phyloP scores from a whole-genome alignment of 73 alveolate species.

The Symbiodinium natans region DNA sequence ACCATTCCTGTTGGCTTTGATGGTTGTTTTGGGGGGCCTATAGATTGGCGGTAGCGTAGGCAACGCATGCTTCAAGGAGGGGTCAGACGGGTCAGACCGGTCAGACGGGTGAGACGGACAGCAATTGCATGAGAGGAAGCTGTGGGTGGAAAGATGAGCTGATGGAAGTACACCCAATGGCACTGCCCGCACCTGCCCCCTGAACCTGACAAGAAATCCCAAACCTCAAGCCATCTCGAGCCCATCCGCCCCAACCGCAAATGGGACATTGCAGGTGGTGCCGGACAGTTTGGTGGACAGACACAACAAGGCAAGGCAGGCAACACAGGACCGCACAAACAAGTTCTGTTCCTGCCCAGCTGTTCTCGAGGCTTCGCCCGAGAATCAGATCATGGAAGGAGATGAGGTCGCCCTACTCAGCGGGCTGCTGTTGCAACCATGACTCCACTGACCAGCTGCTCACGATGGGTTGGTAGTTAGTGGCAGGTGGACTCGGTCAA shows the following conservation, averaged over 20 bases:
- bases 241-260: neutral
- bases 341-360: neutral
- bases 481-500: conserved; percentile 34
- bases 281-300: conserved; percentile 40
- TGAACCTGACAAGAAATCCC: too few relatives aligned
- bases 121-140: too few relatives aligned
- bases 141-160: too few relatives aligned
- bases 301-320: conserved; percentile 14
- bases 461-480: neutral
- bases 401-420: neutral
- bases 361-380: neutral
- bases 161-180: too few relatives aligned
- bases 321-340: neutral
- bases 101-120: too few relatives aligned
- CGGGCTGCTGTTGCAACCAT: neutral
- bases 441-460: neutral
- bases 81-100: too few relatives aligned
- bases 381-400: neutral
- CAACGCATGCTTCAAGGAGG: too few relatives aligned
- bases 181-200: too few relatives aligned
- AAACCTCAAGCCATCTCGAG: too few relatives aligned
- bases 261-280: conserved; percentile 5
- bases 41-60: neutral
- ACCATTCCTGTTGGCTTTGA: neutral
- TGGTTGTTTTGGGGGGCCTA: neutral